A percentile compares a stretch with the other conserved stretches of the same genome.
Conservation (phyloP, 495 filamentous ascomycete species). For the Penicillium atrosanguineum region DNA sequence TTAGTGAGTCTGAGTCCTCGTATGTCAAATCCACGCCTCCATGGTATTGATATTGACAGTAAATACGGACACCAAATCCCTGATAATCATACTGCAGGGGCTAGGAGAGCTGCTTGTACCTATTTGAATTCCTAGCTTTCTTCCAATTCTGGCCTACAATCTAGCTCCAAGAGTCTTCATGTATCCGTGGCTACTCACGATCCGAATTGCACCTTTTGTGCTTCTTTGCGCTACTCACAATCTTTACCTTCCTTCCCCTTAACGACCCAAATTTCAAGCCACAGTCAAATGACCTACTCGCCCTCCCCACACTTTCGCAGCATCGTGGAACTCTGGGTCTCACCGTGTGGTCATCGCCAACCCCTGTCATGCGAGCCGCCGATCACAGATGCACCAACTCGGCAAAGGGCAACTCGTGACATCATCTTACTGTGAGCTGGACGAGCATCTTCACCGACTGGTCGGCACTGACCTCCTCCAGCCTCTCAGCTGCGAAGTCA, state of each 20-base stretch:
- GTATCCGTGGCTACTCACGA: too few species aligned
- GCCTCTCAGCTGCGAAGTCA: background rate
- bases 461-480: slow-evolving; percentile 6
- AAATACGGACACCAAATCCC: too few species aligned
- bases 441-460: slow-evolving; percentile 7
- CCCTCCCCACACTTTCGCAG: background rate
- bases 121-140: too few species aligned
- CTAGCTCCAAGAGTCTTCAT: too few species aligned
- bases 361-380: slow-evolving; percentile 7
- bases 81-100: too few species aligned
- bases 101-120: too few species aligned
- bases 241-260: background rate
- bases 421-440: slow-evolving; percentile 1
- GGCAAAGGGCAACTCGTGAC: background rate
- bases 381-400: slow-evolving; percentile 1
- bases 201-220: too few species aligned
- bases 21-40: too few species aligned
- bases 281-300: background rate
- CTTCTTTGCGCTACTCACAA: too few species aligned
- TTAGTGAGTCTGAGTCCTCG: too few species aligned
- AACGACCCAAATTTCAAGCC: background rate
- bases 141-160: too few species aligned
- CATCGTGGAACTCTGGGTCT: background rate
- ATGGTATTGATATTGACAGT: too few species aligned
- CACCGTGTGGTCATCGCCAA: background rate